Conservation (phyloP, 257 asterid genomes). For the Nicotiana sylvestris region DNA sequence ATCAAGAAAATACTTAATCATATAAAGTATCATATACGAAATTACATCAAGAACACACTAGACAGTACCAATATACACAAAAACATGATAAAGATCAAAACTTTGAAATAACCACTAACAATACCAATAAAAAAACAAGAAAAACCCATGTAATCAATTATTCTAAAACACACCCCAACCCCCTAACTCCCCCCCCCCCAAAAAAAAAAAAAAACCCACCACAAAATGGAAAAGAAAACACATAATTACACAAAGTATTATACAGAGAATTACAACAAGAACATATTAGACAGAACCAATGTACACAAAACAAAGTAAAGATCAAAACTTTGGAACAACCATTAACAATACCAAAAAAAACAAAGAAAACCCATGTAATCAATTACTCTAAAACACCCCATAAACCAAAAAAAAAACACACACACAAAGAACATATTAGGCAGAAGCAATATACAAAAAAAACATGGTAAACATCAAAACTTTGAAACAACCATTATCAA, state of each 20-base stretch:
- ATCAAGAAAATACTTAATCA: neutral
- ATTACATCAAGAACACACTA: neutral
- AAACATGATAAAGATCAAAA: too few relatives aligned
- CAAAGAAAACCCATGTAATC: too few relatives aligned
- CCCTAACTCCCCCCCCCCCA: too few relatives aligned
- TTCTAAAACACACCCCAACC: neutral
- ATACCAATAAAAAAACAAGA: too few relatives aligned
- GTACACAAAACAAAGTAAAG: too few relatives aligned
- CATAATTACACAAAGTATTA: neutral
- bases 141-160: neutral
- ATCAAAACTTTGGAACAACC: too few relatives aligned
- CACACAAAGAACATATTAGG: too few relatives aligned
- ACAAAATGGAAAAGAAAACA: neutral
- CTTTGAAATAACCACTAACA: too few relatives aligned
- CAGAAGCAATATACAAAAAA: neutral
- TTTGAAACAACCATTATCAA: conserved; percentile 4
- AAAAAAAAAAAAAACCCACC: neutral
- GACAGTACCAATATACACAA: too few relatives aligned
- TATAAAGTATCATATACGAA: neutral
- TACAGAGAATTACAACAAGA: neutral
- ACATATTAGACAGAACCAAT: neutral
- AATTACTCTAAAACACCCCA: neutral
- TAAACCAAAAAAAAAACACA: neutral
- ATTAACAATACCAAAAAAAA: too few relatives aligned
- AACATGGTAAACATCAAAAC: conserved; percentile 12